A percentile compares a stretch with the other conserved stretches of the same genome.
Conservation (phyloP, 768 basidiomycete genomes). For the Dioszegia aurantiaca region DNA sequence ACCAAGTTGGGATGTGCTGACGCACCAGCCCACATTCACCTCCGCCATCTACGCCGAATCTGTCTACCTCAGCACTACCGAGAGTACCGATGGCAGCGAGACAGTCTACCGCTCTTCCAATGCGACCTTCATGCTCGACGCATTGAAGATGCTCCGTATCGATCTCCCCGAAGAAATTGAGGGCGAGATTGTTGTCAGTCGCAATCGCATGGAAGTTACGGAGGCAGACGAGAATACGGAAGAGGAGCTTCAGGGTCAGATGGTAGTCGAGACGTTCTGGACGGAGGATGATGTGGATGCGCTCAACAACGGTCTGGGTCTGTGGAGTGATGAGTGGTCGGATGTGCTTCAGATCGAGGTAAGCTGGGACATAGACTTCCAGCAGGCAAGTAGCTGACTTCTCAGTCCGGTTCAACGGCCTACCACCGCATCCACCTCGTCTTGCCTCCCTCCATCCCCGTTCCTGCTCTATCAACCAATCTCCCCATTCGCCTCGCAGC, state of each 20-base stretch:
- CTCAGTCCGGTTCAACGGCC: background rate
- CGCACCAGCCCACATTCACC: background rate
- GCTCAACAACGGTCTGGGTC: background rate
- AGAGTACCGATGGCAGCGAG: background rate
- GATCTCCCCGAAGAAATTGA: constrained; percentile 20
- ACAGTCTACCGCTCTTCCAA: constrained; percentile 20
- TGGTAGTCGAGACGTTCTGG: constrained; percentile 33
- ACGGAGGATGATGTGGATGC: background rate
- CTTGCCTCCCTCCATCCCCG: background rate
- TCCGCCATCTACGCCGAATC: background rate
- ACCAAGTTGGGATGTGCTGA: background rate
- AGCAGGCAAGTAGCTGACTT: background rate
- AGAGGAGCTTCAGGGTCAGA: background rate
- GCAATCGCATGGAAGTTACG: no score
- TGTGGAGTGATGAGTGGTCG: constrained; percentile 4
- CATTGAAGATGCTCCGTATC: constrained; percentile 3
- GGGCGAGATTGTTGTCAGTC: constrained; percentile 19
- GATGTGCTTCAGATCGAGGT: background rate
- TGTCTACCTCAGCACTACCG: background rate
- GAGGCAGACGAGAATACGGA: background rate
- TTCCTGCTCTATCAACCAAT: background rate
- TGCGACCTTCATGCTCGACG: constrained; percentile 23
- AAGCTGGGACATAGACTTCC: no score
- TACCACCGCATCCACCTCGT: constrained; percentile 8
- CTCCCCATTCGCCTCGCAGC: background rate